Conservation (phyloP, 306 rosid genomes). For the Sesbania bispinosa region DNA sequence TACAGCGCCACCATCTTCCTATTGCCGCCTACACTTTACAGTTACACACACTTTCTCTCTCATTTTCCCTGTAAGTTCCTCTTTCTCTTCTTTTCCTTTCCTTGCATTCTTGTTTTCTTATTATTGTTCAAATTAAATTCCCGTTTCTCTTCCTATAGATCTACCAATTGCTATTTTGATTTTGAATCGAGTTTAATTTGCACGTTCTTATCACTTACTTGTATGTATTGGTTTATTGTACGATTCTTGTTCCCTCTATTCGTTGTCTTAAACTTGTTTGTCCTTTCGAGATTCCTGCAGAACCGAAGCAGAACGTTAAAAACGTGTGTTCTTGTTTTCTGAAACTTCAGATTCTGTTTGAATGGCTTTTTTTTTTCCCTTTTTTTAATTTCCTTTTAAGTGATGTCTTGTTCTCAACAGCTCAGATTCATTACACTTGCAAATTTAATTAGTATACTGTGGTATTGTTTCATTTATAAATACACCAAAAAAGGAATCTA, state of each 20-base stretch:
- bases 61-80: slow-evolving; percentile 23
- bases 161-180: neutral
- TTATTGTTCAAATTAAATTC: neutral
- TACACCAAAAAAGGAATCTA: too few species aligned
- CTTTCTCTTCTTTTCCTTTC: neutral
- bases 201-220: neutral
- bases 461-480: neutral
- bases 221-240: neutral
- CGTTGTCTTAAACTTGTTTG: neutral
- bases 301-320: too few species aligned
- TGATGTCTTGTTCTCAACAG: neutral
- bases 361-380: neutral
- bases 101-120: neutral
- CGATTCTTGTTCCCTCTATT: neutral
- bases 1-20: neutral
- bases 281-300: neutral
- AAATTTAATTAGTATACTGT: neutral
- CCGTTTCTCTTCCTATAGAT: slow-evolving; percentile 17
- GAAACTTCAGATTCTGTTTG: neutral
- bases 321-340: neutral
- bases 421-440: slow-evolving; percentile 16
- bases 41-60: neutral
- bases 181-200: neutral
- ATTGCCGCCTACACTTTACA: too few species aligned
- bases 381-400: neutral